A percentile compares a stretch with the other conserved stretches of the same genome.
These are phyloP conservation scores for Penicillium sp. DNA, from an alignment of 2,329 filamentous ascomycete species.

Conservation along the genomic window DNA sequence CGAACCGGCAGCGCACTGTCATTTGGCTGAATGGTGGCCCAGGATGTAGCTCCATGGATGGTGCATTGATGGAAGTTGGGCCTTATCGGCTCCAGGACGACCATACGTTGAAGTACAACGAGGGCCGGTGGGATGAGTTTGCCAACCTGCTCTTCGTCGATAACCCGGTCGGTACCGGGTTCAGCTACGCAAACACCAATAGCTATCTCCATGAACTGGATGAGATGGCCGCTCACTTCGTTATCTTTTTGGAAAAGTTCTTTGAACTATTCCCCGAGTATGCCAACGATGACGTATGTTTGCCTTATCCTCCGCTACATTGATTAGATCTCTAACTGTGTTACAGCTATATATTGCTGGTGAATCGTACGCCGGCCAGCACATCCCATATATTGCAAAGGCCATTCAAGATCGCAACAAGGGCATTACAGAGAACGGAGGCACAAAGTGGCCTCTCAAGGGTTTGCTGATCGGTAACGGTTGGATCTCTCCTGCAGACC, in stretches of 20 bases:
- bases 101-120: slow-evolving; percentile 64
- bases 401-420: slow-evolving; percentile 83
- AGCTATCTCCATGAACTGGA: slow-evolving; percentile 75
- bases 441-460: slow-evolving; percentile 63
- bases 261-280: slow-evolving; percentile 87
- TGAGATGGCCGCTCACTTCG: slow-evolving; percentile 81
- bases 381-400: slow-evolving; percentile 93
- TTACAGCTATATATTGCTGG: slow-evolving; percentile 80
- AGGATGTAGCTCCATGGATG: slow-evolving; percentile 94
- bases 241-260: slow-evolving; percentile 83
- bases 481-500: slow-evolving; percentile 84
- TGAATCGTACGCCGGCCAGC: slow-evolving; percentile 92
- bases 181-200: slow-evolving; percentile 87
- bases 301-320: background rate
- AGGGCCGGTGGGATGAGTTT: slow-evolving; percentile 98
- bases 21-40: slow-evolving; percentile 97
- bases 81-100: slow-evolving; percentile 78
- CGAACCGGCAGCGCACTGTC: slow-evolving; percentile 78
- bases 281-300: slow-evolving; percentile 75
- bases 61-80: slow-evolving; percentile 89
- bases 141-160: slow-evolving; percentile 95
- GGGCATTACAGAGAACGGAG: slow-evolving; percentile 32
- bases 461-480: slow-evolving; percentile 93
- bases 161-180: slow-evolving; percentile 91
- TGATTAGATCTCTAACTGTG: background rate